Base-by-base conservation (phyloP, 306 rosid genomes). In the Fragaria nilgerrensis region DNA sequence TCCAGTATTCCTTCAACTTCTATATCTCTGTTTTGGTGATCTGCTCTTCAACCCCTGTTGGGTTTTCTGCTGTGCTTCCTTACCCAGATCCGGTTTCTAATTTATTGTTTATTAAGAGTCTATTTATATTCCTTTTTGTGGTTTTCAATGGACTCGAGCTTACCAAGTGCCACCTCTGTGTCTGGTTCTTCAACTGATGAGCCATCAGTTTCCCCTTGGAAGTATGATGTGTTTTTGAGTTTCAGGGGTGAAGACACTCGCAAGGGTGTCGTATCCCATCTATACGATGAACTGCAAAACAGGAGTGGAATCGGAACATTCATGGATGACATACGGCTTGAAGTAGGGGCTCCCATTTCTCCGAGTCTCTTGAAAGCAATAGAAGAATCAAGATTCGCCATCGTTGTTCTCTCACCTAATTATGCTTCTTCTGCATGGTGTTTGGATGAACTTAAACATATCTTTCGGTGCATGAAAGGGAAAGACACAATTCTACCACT, bases 51-150 rank as follows among this genome's bases (percentile, higher is more conserved):
- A 25, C 27, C 27, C 27, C 27, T 25, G 27, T 25, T 25, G 27
- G 1, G 0, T 25, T 25, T 25, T 25, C 1, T 25, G 27, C 45
- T 41, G 9, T 41, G 45, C 45, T 41, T 41, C 45, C 45, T 41
- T 41, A 7, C 45, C 45, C 45, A 41, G 45, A 41, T 41, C 45
- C 8, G 8, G 11, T 41, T 41, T 0, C 45, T 41, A 7, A 0
- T 41, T 41, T 41, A 41, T n/a, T 5, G 7, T 41, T n/a, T n/a
- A n/a, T n/a, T n/a, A n/a, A 41, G 45, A 41, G 11, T 41, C 7
- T 41, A 1, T 44, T 44, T 0, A 0, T 2, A 2, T 8, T 9
- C 5, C 9, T n/a, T n/a, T n/a, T n/a, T 6, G 23, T 19, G 5
- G 27, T 7, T n/a, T 53, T 19, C 27, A n/a, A 55, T 55, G 62